Evolutionary conservation across 2,329 filamentous ascomycete species (phyloP), one percentile per base, ranked within the genome.

Genomic region (Aspergillus sp.): DNA sequence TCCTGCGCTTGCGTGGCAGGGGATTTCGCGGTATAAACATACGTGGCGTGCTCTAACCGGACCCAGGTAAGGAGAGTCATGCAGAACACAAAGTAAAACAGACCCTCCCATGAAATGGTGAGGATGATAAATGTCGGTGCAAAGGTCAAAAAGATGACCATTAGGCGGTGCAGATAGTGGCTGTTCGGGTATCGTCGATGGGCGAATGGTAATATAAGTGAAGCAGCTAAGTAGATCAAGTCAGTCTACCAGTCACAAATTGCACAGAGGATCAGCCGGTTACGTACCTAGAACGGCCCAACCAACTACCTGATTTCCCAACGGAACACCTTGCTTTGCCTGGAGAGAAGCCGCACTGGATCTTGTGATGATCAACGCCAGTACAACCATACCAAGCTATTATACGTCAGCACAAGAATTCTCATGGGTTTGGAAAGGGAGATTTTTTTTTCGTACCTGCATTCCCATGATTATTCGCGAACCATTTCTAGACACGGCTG

Each of bases 71-170:
- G 82, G 5, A 99, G 79, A 21, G 88, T 90, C 54, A 89, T 79
- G 69, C 88, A 92, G 75, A 97, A 99, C 11, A 89, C 86, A 59
- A 97, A 86, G 75, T 98, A 99, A 74, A 99, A 99, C 2, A 99
- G 82, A 0, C 93, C 93, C 75, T 99, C 95, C 77, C 96, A 99
- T 0, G 93, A 97, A 66, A 98, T 97, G 7, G 93, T 96, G 51
- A 99, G 85, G 68, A 99, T 93, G 70, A 99, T 89, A 75, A 98
- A 99, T 1, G 90, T 89, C 0, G 95, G 95, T 0, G 93, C 90
- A 71, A 96, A 98, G 5, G 93, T 90, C 49, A 99, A 81, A 78
- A 98, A 99, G 54, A 97, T 87, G 66, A 96, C 85, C 64, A 93
- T 83, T 4, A 99, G 80, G 23, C 93, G 88, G 73, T 98, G 93